Evolutionary conservation across 2,329 filamentous ascomycete species (phyloP).

Genomic region (Pseudopyrenochaeta lycopersici): DNA sequence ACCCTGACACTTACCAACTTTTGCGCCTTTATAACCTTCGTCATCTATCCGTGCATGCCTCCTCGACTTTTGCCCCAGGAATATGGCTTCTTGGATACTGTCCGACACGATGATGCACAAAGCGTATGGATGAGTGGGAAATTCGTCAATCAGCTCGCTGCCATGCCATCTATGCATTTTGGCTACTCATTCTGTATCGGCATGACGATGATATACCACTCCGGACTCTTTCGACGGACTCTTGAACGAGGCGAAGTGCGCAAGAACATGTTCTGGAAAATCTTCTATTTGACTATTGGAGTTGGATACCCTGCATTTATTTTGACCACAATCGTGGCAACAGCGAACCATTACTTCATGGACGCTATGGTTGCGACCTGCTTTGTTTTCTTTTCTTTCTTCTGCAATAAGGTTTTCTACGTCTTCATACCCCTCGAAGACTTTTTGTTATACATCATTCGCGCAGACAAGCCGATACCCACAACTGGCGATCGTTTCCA

Average conservation of each 20-base stretch:
- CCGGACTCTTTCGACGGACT: constrained; percentile 56
- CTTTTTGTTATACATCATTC: constrained; percentile 57
- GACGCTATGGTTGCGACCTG: constrained; percentile 62
- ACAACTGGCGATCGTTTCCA: constrained; percentile 60
- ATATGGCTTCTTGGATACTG: constrained; percentile 58
- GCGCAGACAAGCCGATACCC: constrained; percentile 64
- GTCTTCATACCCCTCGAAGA: constrained; percentile 63
- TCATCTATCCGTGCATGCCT: constrained; percentile 64
- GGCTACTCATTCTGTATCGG: constrained; percentile 65
- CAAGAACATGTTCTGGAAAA: constrained; percentile 53
- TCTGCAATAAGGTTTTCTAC: constrained; percentile 60
- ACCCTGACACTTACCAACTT: constrained; percentile 63
- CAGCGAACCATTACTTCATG: constrained; percentile 69
- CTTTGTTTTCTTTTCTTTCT: constrained; percentile 59
- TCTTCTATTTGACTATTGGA: constrained; percentile 58
- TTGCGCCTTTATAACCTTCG: constrained; percentile 61
- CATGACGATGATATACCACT: constrained; percentile 62
- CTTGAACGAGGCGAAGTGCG: constrained; percentile 54
- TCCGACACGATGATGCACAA: constrained; percentile 57
- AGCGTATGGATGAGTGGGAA: constrained; percentile 58
- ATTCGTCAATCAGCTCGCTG: constrained; percentile 57
- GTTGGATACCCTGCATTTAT: constrained; percentile 64
- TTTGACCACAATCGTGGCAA: constrained; percentile 67
- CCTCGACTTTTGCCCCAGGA: constrained; percentile 56
- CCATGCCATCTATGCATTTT: constrained; percentile 63